These are phyloP conservation scores for Colletotrichum sidae DNA, from an alignment of 2,329 filamentous ascomycete species.

Conservation along the genomic window DNA sequence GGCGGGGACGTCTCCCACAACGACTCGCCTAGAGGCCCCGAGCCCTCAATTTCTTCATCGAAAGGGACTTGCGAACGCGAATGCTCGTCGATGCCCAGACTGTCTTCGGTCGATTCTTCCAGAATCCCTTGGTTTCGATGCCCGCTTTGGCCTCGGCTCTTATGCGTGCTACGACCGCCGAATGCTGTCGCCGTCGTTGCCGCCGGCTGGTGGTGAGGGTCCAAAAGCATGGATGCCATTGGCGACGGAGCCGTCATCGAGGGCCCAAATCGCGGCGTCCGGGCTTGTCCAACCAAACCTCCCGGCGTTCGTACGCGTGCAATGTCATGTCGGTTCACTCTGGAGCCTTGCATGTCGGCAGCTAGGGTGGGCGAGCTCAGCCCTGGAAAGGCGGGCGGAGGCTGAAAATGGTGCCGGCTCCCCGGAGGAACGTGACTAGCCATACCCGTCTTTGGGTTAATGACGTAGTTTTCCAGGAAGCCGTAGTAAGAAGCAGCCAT, in stretches of 20 bases:
- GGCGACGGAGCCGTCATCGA: constrained; percentile 68
- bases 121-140: constrained; percentile 65
- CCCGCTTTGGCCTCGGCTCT: constrained; percentile 57
- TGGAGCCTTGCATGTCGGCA: constrained; percentile 66
- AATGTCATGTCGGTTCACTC: constrained; percentile 59
- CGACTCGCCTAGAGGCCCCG: constrained; percentile 66
- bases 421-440: constrained; percentile 70
- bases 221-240: constrained; percentile 78
- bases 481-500: constrained; percentile 98
- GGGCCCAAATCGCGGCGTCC: constrained; percentile 58
- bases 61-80: constrained; percentile 69
- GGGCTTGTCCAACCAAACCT: constrained; percentile 46
- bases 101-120: constrained; percentile 66
- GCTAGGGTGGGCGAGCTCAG: constrained; percentile 72
- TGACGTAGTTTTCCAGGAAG: constrained; percentile 91
- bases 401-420: constrained; percentile 72
- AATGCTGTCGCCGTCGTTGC: constrained; percentile 59
- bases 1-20: constrained; percentile 69
- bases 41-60: constrained; percentile 61
- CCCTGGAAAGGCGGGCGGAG: constrained; percentile 80
- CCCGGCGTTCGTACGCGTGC: constrained; percentile 54
- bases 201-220: constrained; percentile 79
- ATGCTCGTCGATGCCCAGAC: constrained; percentile 50
- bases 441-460: constrained; percentile 76
- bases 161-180: constrained; percentile 59